Evolutionary conservation across 2,329 filamentous ascomycete genomes (phyloP).

Genomic region (Aspergillus chevalieri): DNA sequence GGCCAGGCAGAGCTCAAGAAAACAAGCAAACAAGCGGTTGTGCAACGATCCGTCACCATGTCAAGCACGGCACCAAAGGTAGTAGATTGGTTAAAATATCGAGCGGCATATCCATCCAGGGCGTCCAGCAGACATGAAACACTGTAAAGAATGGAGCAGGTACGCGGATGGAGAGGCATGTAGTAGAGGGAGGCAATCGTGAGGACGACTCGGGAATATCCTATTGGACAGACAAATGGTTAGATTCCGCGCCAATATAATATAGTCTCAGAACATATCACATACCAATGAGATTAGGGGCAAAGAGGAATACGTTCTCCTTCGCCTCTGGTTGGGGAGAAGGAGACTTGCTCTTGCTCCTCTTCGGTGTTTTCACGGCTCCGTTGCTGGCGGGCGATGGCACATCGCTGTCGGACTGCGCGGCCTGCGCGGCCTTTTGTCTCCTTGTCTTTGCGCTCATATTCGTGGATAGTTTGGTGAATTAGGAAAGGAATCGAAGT

Average conservation of each 20-base stretch:
- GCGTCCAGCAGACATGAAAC: slow-evolving; percentile 93
- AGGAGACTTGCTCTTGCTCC: slow-evolving; percentile 23
- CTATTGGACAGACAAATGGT: slow-evolving; percentile 36
- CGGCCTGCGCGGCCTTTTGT: slow-evolving; percentile 32
- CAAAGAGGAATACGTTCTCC: slow-evolving; percentile 78
- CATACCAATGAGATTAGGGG: slow-evolving; percentile 73
- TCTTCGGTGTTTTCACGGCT: slow-evolving; percentile 22
- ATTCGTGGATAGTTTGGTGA: slow-evolving; percentile 2
- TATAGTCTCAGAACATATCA: slow-evolving; percentile 15
- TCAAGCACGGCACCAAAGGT: slow-evolving; percentile 94
- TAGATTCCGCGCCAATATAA: slow-evolving; percentile 1
- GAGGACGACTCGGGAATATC: slow-evolving; percentile 70
- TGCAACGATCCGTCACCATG: slow-evolving; percentile 98
- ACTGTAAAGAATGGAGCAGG: slow-evolving; percentile 79
- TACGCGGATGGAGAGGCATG: slow-evolving; percentile 97
- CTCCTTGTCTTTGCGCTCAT: slow-evolving; percentile 36
- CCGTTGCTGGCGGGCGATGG: slow-evolving; percentile 23
- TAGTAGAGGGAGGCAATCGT: slow-evolving; percentile 93
- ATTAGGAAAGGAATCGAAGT: neutral
- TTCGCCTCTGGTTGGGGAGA: slow-evolving; percentile 29
- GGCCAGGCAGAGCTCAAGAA: slow-evolving; percentile 94
- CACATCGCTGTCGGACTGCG: slow-evolving; percentile 24
- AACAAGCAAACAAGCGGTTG: slow-evolving; percentile 87
- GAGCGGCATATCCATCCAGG: slow-evolving; percentile 88
- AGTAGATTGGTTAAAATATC: slow-evolving; percentile 80